Percentiles rank a stretch among this genome's conserved stretches.
Conservation (phyloP, 1,284 basidiomycete genomes). For the Leccinum pachyderme region DNA sequence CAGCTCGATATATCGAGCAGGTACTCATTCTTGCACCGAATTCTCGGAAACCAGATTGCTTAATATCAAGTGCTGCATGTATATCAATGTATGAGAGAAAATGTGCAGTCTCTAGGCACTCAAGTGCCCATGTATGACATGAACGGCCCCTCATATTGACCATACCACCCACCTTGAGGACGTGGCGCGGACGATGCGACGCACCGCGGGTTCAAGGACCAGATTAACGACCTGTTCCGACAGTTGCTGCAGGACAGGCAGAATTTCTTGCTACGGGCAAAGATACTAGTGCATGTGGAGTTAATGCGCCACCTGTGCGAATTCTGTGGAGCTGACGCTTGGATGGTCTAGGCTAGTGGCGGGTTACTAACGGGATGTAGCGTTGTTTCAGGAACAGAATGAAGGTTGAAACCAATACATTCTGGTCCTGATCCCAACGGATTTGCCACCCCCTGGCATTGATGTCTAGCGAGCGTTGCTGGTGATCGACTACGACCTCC, state of each 20-base stretch:
- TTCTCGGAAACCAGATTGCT: neutral
- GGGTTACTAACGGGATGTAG: constrained; percentile 10
- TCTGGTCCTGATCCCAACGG: constrained; percentile 90
- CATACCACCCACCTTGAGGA: constrained; percentile 96
- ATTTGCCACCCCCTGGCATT: constrained; percentile 48
- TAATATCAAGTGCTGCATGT: neutral
- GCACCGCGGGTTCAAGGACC: constrained; percentile 98
- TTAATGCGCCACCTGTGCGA: constrained; percentile 98
- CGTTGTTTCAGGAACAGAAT: constrained; percentile 72
- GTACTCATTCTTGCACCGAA: neutral
- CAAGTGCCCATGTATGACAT: constrained; percentile 97
- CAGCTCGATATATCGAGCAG: constrained; percentile 87
- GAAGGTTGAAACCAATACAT: constrained; percentile 86
- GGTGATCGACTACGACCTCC: constrained; percentile 98
- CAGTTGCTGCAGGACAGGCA: constrained; percentile 98
- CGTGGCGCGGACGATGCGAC: constrained; percentile 94
- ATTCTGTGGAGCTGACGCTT: constrained; percentile 99
- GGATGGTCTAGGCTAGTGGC: too few relatives aligned
- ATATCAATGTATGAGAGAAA: neutral
- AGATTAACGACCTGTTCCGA: constrained; percentile 97
- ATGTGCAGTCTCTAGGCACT: constrained; percentile 58
- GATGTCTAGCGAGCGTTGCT: constrained; percentile 85
- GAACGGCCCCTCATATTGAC: constrained; percentile 88
- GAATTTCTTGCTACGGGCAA: constrained; percentile 94
- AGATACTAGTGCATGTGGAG: constrained; percentile 96